Base-by-base conservation (phyloP, 805 yeast species). In the Debaryomyces hansenii region DNA sequence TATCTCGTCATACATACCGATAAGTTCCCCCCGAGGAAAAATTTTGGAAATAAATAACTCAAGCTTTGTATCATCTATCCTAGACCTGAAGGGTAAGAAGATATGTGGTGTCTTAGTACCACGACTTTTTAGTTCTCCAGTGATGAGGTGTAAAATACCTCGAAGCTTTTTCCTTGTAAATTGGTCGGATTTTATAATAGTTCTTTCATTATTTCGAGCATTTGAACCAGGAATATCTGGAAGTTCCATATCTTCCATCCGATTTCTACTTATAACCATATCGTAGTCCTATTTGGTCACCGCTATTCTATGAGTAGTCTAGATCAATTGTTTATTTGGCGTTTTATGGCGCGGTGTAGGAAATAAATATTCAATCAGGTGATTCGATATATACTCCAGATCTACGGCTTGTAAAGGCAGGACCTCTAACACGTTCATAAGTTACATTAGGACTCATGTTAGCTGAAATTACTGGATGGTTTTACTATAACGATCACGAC, bases 1-100 rank as follows among this genome's bases (percentile, higher is more conserved):
- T 4, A 67, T 66, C 24, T 74, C 74, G 6, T 74, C 72, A 35
- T 45, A 51, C 10, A 42, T 49, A 29, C 49, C 40, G 2, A 73
- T 58, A 20, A 84, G 67, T 20, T 72, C 66, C 0, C 88, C 88
- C 37, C 72, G 58, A 2, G 87, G 87, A 49, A 87, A 83, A 2
- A 88, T 69, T 4, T 67, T 64, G 40, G 77, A 75, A 20, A 90
- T 62, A 42, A 88, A 82, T 20, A 63, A 60, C 41, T 84, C 77
- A 21, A 90, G 70, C 40, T 79, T 82, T 36, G 71, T 67, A 57
- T 85, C 90, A 42, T 80, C 78, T 45, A 81, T 78, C 49, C 82
- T 81, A 1, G 91, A 85, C 44, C 96, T 67, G 66, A 85, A 88
- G 0, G 96, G 94, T 32, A 90, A 72, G 54, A 90, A 73, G 1